Percentiles rank a stretch among this genome's conserved stretches.
Evolutionary conservation across 768 basidiomycete species (phyloP).

Genomic region (Suillus subalutaceus): DNA sequence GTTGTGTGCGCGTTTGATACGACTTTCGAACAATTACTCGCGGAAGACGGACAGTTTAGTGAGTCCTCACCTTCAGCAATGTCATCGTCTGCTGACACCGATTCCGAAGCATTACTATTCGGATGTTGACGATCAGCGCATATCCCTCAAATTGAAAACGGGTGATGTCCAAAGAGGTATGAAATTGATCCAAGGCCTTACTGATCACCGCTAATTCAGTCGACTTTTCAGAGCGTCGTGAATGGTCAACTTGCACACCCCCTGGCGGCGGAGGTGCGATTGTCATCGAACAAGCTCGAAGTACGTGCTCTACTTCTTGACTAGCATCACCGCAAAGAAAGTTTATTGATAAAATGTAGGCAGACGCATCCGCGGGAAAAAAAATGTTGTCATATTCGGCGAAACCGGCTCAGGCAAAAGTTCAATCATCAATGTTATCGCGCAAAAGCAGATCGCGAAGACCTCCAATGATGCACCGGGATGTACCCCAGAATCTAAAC

Average conservation of each 20-base stretch:
- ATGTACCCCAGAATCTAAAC: constrained; percentile 19
- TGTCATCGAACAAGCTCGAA: not conserved
- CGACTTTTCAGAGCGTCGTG: not conserved
- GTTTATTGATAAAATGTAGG: not conserved
- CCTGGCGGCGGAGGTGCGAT: too few relatives aligned
- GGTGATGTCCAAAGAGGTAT: not conserved
- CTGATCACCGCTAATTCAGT: not conserved
- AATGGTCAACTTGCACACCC: not conserved
- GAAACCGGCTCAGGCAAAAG: constrained; percentile 31
- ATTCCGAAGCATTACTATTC: not conserved
- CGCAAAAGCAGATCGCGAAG: constrained; percentile 10
- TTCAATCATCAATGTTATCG: constrained; percentile 29
- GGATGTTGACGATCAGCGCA: too few relatives aligned
- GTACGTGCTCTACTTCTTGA: not conserved
- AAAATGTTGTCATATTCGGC: constrained; percentile 26
- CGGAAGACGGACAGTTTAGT: not conserved
- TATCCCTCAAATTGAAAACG: not conserved
- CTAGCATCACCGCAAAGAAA: not conserved
- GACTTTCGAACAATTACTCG: not conserved
- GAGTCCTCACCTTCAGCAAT: not conserved
- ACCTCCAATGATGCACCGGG: constrained; percentile 15
- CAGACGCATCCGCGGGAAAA: not conserved
- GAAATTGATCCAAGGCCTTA: not conserved
- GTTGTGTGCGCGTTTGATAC: not conserved
- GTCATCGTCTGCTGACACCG: not conserved